Conservation (phyloP, 148 eudicot species). For the Cornus kousa region DNA sequence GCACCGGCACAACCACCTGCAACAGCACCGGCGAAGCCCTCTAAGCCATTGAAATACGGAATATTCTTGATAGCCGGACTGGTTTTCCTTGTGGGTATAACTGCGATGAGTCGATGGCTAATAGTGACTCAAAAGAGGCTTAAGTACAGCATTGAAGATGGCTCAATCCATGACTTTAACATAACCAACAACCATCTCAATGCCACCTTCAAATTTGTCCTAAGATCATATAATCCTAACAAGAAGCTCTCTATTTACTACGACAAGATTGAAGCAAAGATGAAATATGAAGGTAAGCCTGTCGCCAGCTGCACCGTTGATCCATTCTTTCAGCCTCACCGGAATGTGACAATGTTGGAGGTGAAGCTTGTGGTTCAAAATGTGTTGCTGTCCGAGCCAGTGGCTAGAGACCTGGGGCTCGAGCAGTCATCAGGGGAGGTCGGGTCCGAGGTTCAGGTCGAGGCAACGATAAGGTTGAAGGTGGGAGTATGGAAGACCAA, state of each 20-base stretch:
- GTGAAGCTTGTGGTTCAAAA: conserved; percentile 33
- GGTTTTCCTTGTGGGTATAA: conserved; percentile 41
- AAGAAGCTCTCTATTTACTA: conserved; percentile 38
- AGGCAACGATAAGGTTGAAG: conserved; percentile 47
- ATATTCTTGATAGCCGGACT: conserved; percentile 37
- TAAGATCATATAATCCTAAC: conserved; percentile 67
- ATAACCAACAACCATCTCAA: conserved; percentile 42
- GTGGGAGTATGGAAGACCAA: conserved; percentile 58
- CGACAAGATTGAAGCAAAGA: conserved; percentile 39
- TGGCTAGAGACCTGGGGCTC: conserved; percentile 31
- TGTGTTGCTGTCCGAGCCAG: conserved; percentile 24
- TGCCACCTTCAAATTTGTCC: conserved; percentile 41
- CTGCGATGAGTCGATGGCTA: conserved; percentile 51
- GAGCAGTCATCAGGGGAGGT: conserved; percentile 45
- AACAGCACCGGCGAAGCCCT: neutral
- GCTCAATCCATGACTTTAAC: conserved; percentile 39
- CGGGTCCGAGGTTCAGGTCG: conserved; percentile 41
- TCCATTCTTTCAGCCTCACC: conserved; percentile 50
- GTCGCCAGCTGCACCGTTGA: conserved; percentile 33
- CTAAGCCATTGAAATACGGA: conserved; percentile 14
- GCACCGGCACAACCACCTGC: neutral
- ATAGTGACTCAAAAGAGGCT: conserved; percentile 45
- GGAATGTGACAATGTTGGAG: conserved; percentile 32
- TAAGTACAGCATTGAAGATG: conserved; percentile 41
- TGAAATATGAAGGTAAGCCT: conserved; percentile 38